These are phyloP conservation scores for Fusarium sp. DNA, from an alignment of 2,329 filamentous ascomycete species.

Conservation along the genomic window DNA sequence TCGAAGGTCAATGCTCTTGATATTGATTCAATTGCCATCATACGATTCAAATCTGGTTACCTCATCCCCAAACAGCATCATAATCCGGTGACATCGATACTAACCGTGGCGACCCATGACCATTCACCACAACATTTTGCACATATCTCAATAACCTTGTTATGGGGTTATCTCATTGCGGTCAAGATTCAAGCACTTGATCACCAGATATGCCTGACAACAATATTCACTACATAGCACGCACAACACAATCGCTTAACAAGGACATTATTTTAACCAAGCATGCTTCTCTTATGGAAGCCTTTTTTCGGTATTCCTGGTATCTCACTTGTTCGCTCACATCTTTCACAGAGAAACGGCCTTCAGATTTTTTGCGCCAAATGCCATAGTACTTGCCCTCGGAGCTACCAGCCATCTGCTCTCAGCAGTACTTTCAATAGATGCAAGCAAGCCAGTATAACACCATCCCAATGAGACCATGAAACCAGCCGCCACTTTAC, in stretches of 20 bases:
- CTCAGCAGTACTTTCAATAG: slow-evolving; percentile 67
- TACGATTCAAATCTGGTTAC: slow-evolving; percentile 28
- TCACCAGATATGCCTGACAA: background rate
- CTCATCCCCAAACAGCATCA: slow-evolving; percentile 6
- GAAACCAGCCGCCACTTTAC: slow-evolving; percentile 69
- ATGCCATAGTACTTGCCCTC: slow-evolving; percentile 66
- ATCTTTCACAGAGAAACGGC: slow-evolving; percentile 50
- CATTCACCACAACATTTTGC: background rate
- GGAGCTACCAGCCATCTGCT: slow-evolving; percentile 65
- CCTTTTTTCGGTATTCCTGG: slow-evolving; percentile 45
- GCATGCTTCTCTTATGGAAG: slow-evolving; percentile 43
- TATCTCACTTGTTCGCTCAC: slow-evolving; percentile 50
- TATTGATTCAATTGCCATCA: slow-evolving; percentile 22
- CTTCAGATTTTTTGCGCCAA: slow-evolving; percentile 62
- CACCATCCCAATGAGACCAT: slow-evolving; percentile 75
- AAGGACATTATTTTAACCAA: slow-evolving; percentile 44
- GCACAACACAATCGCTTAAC: slow-evolving; percentile 24
- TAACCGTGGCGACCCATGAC: background rate
- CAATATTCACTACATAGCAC: background rate
- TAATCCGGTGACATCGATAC: slow-evolving; percentile 18
- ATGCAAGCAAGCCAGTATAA: slow-evolving; percentile 75
- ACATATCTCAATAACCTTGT: background rate
- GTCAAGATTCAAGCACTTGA: too few species aligned
- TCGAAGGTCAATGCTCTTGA: background rate
- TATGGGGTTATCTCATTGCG: background rate